Base-by-base conservation (phyloP, 2,329 filamentous ascomycete species). In the Diaporthe batatas region DNA sequence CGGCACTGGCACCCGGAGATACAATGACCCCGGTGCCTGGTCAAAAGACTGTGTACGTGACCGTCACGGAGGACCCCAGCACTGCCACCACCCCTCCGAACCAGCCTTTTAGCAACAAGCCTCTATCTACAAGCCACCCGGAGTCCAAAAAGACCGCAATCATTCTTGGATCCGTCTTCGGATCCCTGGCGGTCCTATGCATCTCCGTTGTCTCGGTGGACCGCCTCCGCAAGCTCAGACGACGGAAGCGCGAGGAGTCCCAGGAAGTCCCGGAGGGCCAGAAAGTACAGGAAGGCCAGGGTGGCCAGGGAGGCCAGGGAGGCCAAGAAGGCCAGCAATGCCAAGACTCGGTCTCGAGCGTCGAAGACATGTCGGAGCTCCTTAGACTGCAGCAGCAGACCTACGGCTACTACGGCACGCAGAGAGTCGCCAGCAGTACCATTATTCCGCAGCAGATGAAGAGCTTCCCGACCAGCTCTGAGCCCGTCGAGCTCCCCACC, bases 371-470 rank as follows among this genome's bases (percentile, higher is more conserved):
- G 14, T 67, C 62, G 47, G 62, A 67, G 47, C 62, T 67, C n/a
- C 47, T 67, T 7, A 14, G 62, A 12, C 47, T 39, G n/a, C 47
- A 53, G 47, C 62, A 67, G 47, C 62, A 67, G 62, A 25, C 44
- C 3, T 67, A 67, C 32, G 62, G 62, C 44, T 67, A 67, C 47
- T 67, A 67, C 32, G 62, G 62, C 14, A 67, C 62, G 32, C 62
- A 67, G n/a, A 14, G 62, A 6, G 47, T 67, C 7, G 44, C 47
- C n/a, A 67, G 62, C 6, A 23, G 32, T 12, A 23, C 32, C 47
- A 39, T 67, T 18, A 47, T 39, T 36, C 44, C 62, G 7, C 62
- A 65, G 32, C 44, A 67, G 62, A 39, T 53, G 44, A 39, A 53
- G 44, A 34, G 23, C n/a, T 39, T 53, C 62, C 14, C 62, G 8